Percentiles rank a stretch among this genome's conserved stretches.
phyloP scores from a whole-genome alignment of 495 filamentous ascomycete genomes.

The Penicillium simplicissimum region DNA sequence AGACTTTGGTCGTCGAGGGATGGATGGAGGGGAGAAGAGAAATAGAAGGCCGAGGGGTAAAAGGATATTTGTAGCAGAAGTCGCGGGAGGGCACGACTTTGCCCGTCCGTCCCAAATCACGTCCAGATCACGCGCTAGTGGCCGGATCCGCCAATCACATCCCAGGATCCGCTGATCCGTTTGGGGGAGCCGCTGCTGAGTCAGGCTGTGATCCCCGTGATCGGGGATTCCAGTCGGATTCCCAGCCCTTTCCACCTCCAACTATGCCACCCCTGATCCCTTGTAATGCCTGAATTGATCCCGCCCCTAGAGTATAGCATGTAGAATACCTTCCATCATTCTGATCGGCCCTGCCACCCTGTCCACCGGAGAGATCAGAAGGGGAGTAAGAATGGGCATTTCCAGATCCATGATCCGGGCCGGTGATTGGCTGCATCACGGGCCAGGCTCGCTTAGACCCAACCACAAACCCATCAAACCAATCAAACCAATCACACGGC shows the following conservation, averaged over 20 bases:
- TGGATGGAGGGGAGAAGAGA: constrained; percentile 47
- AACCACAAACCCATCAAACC: no score
- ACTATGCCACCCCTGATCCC: not conserved
- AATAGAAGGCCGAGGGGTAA: constrained; percentile 27
- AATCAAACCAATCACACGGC: constrained; percentile 18
- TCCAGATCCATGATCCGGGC: constrained; percentile 44
- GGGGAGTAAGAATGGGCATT: constrained; percentile 32
- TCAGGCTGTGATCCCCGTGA: constrained; percentile 26
- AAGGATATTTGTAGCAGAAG: constrained; percentile 51
- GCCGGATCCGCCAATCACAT: constrained; percentile 45
- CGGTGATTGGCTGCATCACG: constrained; percentile 39
- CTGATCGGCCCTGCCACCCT: constrained; percentile 21
- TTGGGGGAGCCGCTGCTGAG: constrained; percentile 15
- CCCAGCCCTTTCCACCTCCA: not conserved
- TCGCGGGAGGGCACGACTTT: constrained; percentile 4
- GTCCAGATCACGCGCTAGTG: constrained; percentile 46
- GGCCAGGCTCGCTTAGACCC: constrained; percentile 38
- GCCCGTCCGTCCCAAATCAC: constrained; percentile 7
- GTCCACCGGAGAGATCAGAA: constrained; percentile 42
- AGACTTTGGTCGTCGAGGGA: constrained; percentile 36
- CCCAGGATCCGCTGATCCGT: constrained; percentile 38
- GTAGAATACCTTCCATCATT: constrained; percentile 13
- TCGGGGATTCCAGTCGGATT: constrained; percentile 30
- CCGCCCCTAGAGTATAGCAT: constrained; percentile 5
- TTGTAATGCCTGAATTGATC: not conserved